Percentiles rank a stretch among this genome's conserved stretches.
These are phyloP conservation scores for Starmerella asiatica DNA, from an alignment of 805 yeast genomes.

Conservation along the genomic window DNA sequence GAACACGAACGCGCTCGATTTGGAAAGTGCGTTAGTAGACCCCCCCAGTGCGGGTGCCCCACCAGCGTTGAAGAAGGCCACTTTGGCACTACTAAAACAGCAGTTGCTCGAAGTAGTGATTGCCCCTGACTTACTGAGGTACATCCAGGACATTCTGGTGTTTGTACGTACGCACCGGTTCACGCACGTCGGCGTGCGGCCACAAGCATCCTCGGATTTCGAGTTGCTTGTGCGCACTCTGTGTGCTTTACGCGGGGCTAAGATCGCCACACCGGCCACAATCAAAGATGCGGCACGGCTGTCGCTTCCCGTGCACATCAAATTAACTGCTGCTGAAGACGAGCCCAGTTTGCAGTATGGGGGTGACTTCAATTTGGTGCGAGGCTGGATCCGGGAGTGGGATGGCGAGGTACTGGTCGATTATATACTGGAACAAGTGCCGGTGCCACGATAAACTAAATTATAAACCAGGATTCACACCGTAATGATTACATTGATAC, in stretches of 20 bases:
- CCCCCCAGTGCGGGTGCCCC: neutral
- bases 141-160: conserved; percentile 44
- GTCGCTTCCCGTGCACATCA: conserved; percentile 37
- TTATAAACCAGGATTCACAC: conserved; percentile 19
- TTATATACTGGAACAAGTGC: conserved; percentile 38
- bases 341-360: conserved; percentile 48
- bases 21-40: conserved; percentile 8
- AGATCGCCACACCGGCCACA: conserved; percentile 40
- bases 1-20: conserved; percentile 4
- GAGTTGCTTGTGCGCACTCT: conserved; percentile 30
- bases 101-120: conserved; percentile 25
- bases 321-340: conserved; percentile 29
- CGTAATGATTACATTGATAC: neutral
- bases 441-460: conserved; percentile 35
- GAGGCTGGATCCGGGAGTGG: conserved; percentile 34
- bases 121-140: conserved; percentile 39
- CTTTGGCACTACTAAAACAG: neutral
- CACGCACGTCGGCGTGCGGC: conserved; percentile 40
- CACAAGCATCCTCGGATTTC: conserved; percentile 34
- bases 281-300: conserved; percentile 39
- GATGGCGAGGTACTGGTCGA: conserved; percentile 39
- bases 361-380: conserved; percentile 34
- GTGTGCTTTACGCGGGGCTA: conserved; percentile 32
- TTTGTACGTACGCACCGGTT: conserved; percentile 43
- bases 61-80: neutral